Evolutionary conservation across 2,329 filamentous ascomycete species (phyloP).

Genomic region (Didymella sp.): DNA sequence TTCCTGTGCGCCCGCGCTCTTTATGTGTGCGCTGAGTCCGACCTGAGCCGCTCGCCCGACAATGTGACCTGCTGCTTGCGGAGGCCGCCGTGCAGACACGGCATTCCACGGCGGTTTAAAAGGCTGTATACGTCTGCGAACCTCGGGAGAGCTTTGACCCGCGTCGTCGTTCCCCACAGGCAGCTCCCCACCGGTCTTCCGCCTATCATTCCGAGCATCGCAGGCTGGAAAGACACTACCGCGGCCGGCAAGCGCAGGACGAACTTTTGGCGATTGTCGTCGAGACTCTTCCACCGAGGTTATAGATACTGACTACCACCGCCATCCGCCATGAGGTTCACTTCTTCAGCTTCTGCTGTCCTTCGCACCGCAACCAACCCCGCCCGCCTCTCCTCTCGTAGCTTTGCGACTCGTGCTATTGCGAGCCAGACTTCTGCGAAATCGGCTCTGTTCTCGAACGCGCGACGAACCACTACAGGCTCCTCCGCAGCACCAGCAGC

Average conservation of each 20-base stretch:
- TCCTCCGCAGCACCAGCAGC: slow-evolving; percentile 18
- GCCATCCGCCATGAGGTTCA: slow-evolving; percentile 39
- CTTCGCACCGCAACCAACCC: slow-evolving; percentile 31
- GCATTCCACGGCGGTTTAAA: slow-evolving; percentile 23
- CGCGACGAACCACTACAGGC: slow-evolving; percentile 25
- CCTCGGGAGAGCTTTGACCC: slow-evolving; percentile 23
- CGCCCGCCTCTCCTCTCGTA: slow-evolving; percentile 31
- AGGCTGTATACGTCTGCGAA: slow-evolving; percentile 19
- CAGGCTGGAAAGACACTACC: slow-evolving; percentile 23
- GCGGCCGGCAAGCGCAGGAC: slow-evolving; percentile 35
- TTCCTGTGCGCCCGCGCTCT: slow-evolving; percentile 2
- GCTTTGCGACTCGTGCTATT: slow-evolving; percentile 43
- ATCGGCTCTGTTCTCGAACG: slow-evolving; percentile 31
- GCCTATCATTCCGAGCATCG: slow-evolving; percentile 24
- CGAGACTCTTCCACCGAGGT: slow-evolving; percentile 34
- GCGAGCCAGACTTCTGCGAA: slow-evolving; percentile 34
- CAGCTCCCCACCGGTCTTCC: slow-evolving; percentile 24
- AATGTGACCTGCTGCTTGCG: slow-evolving; percentile 24
- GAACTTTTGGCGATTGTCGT: slow-evolving; percentile 23
- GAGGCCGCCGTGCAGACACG: slow-evolving; percentile 16
- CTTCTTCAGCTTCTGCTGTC: slow-evolving; percentile 37
- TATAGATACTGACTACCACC: slow-evolving; percentile 27
- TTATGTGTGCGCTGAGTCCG: slow-evolving; percentile 4
- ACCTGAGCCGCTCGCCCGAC: slow-evolving; percentile 19
- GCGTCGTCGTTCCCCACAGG: slow-evolving; percentile 30